A percentile compares a stretch with the other conserved stretches of the same genome.
Evolutionary conservation across 129 eudicot species (phyloP).

Genomic region (Artemisia argyi): DNA sequence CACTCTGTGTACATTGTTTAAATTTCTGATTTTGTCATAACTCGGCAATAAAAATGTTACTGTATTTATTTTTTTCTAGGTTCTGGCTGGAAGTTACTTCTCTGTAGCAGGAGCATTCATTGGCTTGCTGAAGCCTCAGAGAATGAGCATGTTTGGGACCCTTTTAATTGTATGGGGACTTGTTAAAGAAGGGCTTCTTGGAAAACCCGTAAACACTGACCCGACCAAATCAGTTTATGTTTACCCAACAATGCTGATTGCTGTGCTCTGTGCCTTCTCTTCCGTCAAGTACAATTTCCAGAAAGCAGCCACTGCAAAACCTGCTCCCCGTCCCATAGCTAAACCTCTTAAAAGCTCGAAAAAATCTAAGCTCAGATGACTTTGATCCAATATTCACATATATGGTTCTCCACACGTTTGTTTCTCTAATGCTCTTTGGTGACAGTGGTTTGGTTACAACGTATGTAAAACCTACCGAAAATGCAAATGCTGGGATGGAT

Average conservation of each 20-base stretch:
- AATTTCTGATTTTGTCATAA: conserved; percentile 3
- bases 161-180: conserved; percentile 91
- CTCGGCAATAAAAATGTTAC: neutral
- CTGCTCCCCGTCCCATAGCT: conserved; percentile 52
- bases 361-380: conserved; percentile 78
- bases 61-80: conserved; percentile 37
- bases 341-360: conserved; percentile 85
- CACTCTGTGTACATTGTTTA: neutral
- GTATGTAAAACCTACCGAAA: neutral
- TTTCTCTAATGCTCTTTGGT: neutral
- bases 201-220: conserved; percentile 61
- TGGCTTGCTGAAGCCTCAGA: conserved; percentile 77
- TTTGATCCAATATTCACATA: neutral
- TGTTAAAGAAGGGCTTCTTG: conserved; percentile 86
- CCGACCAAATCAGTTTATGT: conserved; percentile 69
- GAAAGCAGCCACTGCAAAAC: conserved; percentile 47
- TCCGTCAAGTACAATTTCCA: conserved; percentile 77
- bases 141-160: conserved; percentile 99
- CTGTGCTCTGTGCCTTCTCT: conserved; percentile 71
- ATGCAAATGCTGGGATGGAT: conserved; percentile 3
- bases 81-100: conserved; percentile 95
- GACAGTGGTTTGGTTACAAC: too few species aligned
- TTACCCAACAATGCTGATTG: conserved; percentile 90
- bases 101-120: conserved; percentile 83
- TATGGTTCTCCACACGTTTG: neutral